Evolutionary conservation across 2,329 filamentous ascomycete genomes (phyloP), one percentile per base, ranked within the genome.

Genomic region (Fusarium sororula): DNA sequence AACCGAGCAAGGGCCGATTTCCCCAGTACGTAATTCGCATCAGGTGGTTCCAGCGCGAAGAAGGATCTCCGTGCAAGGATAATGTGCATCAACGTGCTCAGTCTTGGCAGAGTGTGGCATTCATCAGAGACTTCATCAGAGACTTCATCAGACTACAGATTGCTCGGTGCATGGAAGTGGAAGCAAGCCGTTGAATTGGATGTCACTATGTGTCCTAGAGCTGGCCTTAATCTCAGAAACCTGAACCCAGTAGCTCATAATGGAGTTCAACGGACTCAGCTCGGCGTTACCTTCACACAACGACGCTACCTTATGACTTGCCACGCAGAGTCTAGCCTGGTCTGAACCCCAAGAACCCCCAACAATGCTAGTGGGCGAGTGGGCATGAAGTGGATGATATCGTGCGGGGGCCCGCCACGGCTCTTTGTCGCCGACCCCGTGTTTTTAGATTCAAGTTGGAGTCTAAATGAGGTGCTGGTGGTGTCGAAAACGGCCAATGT

Each of bases 351-450:
- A 74, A 74, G 63, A 63, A 61, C 45, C 68, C 72, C 71, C 54
- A 73, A 74, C 51, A 65, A 57, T 38, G 60, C 51, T 48, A 58
- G 66, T 68, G 62, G 54, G 32, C 45, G 28, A 51, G 60, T 50
- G 71, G 55, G 39, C 38, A 54, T 28, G 22, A 18, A 30, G 42
- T 51, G 32, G 57, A 38, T 42, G 47, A 26, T 20, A 51, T 38
- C 12, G 20, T 66, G 50, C 60, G 58, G 72, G 66, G 66, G 50
- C 37, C 62, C 62, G 72, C 47, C 72, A 74, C 41, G 63, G 63
- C 67, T 72, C 55, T 63, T 38, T 74, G 38, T 74, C 71, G 67
- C 68, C 42, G 71, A 74, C 71, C 62, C 71, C 71, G 71, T 74
- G 66, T 70, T 72, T 62, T 59, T 32, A 68, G 62, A 63, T 63